Percentiles rank a stretch among this genome's conserved stretches.
Conservation (phyloP, 192 early-diverging fungal genomes). For the Coemansia sp. region DNA sequence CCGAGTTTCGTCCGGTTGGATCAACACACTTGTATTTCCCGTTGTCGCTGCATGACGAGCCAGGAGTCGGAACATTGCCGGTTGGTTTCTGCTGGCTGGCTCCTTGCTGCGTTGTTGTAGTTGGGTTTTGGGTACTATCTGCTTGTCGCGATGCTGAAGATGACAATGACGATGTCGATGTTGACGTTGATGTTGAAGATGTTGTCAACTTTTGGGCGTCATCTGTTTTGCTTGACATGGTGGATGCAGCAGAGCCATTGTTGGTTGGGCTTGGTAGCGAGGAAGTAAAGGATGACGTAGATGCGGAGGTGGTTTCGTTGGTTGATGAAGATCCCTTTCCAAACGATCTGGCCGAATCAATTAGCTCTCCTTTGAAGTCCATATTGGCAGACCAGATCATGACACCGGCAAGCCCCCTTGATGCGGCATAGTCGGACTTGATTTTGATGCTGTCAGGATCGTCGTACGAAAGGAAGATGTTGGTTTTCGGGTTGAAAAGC, state of each 20-base stretch:
- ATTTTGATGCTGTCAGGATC: constrained; percentile 60
- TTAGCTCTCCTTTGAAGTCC: constrained; percentile 59
- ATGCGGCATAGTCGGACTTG: constrained; percentile 62
- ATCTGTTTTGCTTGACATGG: not conserved
- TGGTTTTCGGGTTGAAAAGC: constrained; percentile 64
- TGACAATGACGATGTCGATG: not conserved
- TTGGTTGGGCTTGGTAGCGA: not conserved
- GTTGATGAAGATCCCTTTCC: not conserved
- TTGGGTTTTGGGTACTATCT: not conserved
- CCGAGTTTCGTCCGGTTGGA: constrained; percentile 23
- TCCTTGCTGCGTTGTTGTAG: not conserved
- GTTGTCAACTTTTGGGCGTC: not conserved
- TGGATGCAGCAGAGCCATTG: not conserved
- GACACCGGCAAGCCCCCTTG: constrained; percentile 60
- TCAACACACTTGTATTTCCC: constrained; percentile 27
- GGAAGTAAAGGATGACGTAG: not conserved
- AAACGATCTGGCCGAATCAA: constrained; percentile 39
- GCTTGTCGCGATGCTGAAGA: not conserved
- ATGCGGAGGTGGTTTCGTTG: not conserved
- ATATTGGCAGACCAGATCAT: constrained; percentile 56
- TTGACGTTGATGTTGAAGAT: not conserved
- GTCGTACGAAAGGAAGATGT: constrained; percentile 66
- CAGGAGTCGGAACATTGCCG: constrained; percentile 4
- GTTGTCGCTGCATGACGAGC: constrained; percentile 10
- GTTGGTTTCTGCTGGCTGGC: not conserved